A percentile compares a stretch with the other conserved stretches of the same genome.
These are phyloP conservation scores for Saururus chinensis DNA, from an alignment of 164 flowering plant genomes.

Conservation along the genomic window DNA sequence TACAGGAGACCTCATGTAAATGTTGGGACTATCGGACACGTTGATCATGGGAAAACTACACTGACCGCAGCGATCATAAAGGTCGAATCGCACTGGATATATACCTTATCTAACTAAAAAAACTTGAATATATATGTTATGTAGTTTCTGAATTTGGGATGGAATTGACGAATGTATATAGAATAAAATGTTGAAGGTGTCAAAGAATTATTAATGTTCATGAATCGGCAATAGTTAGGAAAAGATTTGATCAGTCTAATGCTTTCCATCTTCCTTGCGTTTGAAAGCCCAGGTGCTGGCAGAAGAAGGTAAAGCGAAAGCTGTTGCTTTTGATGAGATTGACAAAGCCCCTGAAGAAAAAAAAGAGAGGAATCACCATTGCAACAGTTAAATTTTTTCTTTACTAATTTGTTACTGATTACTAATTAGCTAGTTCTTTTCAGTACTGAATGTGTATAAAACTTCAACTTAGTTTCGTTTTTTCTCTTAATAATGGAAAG, in stretches of 20 bases:
- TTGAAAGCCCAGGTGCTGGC: slow-evolving; percentile 54
- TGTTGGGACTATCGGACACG: slow-evolving; percentile 25
- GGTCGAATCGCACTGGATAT: slow-evolving; percentile 17
- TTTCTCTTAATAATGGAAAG: background rate
- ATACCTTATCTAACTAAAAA: too few relatives aligned
- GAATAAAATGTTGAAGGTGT: background rate
- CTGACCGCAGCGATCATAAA: slow-evolving; percentile 93
- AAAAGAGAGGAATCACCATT: slow-evolving; percentile 95
- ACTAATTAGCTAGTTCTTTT: too few relatives aligned
- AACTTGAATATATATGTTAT: background rate
- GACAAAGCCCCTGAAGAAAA: slow-evolving; percentile 99
- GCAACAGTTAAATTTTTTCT: slow-evolving; percentile 50
- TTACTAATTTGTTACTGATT: background rate
- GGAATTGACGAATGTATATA: background rate
- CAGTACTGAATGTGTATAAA: background rate
- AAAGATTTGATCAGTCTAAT: background rate
- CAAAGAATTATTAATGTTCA: background rate
- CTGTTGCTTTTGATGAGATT: slow-evolving; percentile 91
- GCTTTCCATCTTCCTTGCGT: background rate
- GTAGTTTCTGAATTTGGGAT: background rate
- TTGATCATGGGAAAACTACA: slow-evolving; percentile 98
- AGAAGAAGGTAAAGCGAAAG: slow-evolving; percentile 95
- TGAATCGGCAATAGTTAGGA: background rate
- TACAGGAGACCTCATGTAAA: slow-evolving; percentile 91
- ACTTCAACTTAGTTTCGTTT: background rate